Evolutionary conservation across 805 yeast species (phyloP), one percentile per base, ranked within the genome.

Genomic region (Starmerella potacharoeniae): DNA sequence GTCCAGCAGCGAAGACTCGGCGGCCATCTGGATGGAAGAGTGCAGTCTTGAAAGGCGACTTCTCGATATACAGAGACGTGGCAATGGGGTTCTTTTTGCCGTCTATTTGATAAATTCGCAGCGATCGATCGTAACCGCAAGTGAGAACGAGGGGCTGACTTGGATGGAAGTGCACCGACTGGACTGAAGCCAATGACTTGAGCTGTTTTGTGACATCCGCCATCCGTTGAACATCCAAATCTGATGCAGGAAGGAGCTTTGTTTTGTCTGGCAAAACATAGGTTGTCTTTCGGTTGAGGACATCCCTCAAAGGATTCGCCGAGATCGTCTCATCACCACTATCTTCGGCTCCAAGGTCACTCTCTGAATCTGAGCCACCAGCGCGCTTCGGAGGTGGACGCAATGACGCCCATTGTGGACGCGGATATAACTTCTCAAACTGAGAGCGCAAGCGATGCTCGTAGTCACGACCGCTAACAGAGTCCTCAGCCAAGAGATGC

Each of bases 121-220:
- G 68, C 0, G 96, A 84, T 61, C 86, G 77, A 68, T 93, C 99
- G 67, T 84, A 90, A 28, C 99, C 99, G 55, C 93, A 95, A 0
- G 96, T 86, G 52, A 93, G 71, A 47, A 91, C 72, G 34, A 93
- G 73, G 42, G 98, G 95, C 62, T 83, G 87, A 7, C 77, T 72
- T 9, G 86, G 86, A 68, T 93, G 98, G 77, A 93, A 93, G 5
- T 85, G 76, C 41, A 93, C 65, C 0, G 91, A 73, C 70, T 88
- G 97, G n/a, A 93, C 79, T 0, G 89, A 95, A 0, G 96, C 77
- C 59, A 76, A 79, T 4, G 96, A 80, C 5, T 79, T 71, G 56
- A 79, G 81, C 47, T 79, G 77, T 51, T 77, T 74, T 65, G 89
- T 91, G 43, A 95, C 97, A 71, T 93, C 97, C 60, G 83, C 84